Percentiles rank a stretch among this genome's conserved stretches.
phyloP scores from a whole-genome alignment of 192 early-diverging fungal species.

The Allomyces macrogynus region DNA sequence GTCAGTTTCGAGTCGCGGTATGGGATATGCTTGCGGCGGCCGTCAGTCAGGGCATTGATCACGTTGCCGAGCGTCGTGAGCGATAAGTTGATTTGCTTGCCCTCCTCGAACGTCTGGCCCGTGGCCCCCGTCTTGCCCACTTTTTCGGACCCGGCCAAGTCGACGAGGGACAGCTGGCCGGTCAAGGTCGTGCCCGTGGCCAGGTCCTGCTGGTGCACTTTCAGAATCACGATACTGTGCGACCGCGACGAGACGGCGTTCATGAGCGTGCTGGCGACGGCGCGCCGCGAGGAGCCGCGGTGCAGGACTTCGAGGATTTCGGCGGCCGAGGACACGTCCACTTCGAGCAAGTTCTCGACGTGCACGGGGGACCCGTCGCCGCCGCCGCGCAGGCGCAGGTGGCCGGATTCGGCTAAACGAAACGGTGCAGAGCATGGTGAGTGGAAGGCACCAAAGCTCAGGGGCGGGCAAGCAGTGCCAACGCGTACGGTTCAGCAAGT shows the following conservation, averaged over 20 bases:
- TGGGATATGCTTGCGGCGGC: constrained; percentile 95
- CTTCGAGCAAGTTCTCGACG: constrained; percentile 89
- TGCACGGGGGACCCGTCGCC: constrained; percentile 91
- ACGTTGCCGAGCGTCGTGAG: constrained; percentile 96
- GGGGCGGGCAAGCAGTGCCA: too few species aligned
- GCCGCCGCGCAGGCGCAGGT: constrained; percentile 89
- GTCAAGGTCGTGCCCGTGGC: constrained; percentile 69
- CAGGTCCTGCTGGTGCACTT: constrained; percentile 84
- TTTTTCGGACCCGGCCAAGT: constrained; percentile 98
- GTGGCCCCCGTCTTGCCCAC: constrained; percentile 90
- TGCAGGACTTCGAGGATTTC: constrained; percentile 98
- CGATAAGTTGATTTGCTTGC: constrained; percentile 99
- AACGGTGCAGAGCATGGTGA: too few species aligned
- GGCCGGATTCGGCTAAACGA: constrained; percentile 33
- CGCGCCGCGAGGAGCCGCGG: constrained; percentile 65
- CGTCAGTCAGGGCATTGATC: constrained; percentile 94
- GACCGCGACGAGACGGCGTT: constrained; percentile 94
- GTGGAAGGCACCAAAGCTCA: too few species aligned
- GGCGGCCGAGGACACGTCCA: constrained; percentile 85
- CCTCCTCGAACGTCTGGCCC: constrained; percentile 95
- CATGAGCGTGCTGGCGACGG: constrained; percentile 90
- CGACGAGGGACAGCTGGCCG: constrained; percentile 85
- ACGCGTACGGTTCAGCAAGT: constrained; percentile 67
- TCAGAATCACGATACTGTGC: constrained; percentile 94
- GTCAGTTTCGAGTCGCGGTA: constrained; percentile 98